Conservation (phyloP, 2,329 filamentous ascomycete species). For the Sphaerulina musiva region DNA sequence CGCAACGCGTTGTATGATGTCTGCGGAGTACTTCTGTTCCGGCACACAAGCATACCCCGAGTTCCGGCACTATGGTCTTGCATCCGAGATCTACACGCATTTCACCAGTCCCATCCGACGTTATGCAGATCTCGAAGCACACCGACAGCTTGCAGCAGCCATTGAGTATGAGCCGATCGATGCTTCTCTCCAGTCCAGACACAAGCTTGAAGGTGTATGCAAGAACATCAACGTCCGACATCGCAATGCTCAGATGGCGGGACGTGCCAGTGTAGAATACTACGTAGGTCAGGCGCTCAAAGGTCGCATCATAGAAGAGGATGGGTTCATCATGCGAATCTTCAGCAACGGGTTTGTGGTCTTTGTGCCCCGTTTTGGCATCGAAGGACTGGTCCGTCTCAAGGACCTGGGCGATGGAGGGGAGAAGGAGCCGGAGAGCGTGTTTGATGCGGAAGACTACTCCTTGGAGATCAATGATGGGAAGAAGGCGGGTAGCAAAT, state of each 20-base stretch:
- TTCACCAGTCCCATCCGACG: constrained; percentile 96
- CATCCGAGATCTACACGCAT: constrained; percentile 95
- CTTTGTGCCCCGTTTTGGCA: constrained; percentile 89
- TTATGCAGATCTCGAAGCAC: constrained; percentile 92
- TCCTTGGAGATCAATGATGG: constrained; percentile 55
- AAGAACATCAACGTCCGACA: constrained; percentile 98
- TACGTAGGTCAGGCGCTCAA: constrained; percentile 96
- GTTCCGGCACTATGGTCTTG: constrained; percentile 94
- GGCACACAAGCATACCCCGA: constrained; percentile 89
- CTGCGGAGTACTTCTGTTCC: constrained; percentile 94
- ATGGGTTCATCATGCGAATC: constrained; percentile 93
- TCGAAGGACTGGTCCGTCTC: constrained; percentile 83
- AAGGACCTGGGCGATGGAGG: constrained; percentile 60
- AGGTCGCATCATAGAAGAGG: constrained; percentile 67
- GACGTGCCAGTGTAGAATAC: constrained; percentile 89
- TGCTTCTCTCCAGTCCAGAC: constrained; percentile 69
- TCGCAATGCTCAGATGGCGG: constrained; percentile 93
- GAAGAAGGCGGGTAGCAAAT: constrained; percentile 39
- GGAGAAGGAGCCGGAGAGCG: constrained; percentile 66
- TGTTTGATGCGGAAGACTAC: constrained; percentile 82
- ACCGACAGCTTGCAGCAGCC: constrained; percentile 88
- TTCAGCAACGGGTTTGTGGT: constrained; percentile 98
- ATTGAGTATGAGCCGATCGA: constrained; percentile 90
- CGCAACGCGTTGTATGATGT: constrained; percentile 98
- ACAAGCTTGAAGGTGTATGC: constrained; percentile 85